These are phyloP conservation scores for Rhynchosporium graminicola DNA, from an alignment of 2,329 filamentous ascomycete genomes.

Conservation along the genomic window DNA sequence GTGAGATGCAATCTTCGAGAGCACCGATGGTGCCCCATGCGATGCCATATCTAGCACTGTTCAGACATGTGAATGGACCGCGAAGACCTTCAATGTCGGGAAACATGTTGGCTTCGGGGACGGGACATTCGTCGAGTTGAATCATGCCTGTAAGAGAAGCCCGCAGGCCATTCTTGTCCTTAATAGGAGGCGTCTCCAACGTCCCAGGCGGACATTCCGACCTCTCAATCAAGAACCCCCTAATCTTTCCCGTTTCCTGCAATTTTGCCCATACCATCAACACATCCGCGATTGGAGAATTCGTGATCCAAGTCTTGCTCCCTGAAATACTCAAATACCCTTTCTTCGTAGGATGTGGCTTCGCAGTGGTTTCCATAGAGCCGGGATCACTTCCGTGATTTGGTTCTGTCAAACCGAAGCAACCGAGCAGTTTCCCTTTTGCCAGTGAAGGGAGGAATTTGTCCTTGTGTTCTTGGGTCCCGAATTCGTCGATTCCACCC, in stretches of 20 bases:
- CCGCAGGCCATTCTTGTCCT: constrained; percentile 91
- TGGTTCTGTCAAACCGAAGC: constrained; percentile 88
- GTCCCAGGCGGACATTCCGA: constrained; percentile 83
- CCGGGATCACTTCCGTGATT: constrained; percentile 92
- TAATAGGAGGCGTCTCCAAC: constrained; percentile 86
- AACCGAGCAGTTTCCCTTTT: constrained; percentile 78
- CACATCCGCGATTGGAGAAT: constrained; percentile 85
- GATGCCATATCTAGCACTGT: constrained; percentile 91
- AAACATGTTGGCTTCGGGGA: constrained; percentile 91
- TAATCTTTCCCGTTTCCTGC: constrained; percentile 87
- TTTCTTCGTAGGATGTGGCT: constrained; percentile 78
- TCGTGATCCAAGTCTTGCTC: constrained; percentile 94
- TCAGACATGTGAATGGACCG: constrained; percentile 92
- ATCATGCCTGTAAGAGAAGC: constrained; percentile 98
- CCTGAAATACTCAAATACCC: constrained; percentile 79
- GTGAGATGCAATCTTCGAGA: constrained; percentile 83
- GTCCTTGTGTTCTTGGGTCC: constrained; percentile 84
- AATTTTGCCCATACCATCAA: constrained; percentile 92
- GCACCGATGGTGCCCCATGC: constrained; percentile 92
- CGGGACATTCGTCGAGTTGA: constrained; percentile 86
- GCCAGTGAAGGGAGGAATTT: constrained; percentile 79
- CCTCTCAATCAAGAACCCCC: constrained; percentile 87
- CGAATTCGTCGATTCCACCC: constrained; percentile 88
- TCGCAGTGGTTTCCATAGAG: constrained; percentile 87
- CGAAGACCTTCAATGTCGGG: constrained; percentile 82